These are phyloP conservation scores for Picea mariana DNA, from an alignment of 83 land plant genomes.

Conservation along the genomic window DNA sequence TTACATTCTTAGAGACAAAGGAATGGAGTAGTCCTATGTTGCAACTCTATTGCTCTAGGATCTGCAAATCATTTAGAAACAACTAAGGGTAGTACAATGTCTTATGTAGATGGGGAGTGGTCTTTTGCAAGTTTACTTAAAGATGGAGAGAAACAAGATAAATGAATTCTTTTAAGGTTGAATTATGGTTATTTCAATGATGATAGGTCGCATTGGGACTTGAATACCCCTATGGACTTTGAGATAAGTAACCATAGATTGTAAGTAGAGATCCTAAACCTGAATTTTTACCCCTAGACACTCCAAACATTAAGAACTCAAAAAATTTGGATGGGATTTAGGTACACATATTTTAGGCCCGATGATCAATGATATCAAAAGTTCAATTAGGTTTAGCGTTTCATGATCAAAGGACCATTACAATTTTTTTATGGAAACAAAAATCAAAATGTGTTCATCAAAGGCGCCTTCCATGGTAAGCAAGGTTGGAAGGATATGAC, in stretches of 20 bases:
- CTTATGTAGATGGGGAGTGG: not conserved
- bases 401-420: no score
- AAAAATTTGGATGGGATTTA: not conserved
- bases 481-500: no score
- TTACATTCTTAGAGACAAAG: no score
- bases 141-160: not conserved
- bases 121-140: not conserved
- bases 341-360: not conserved
- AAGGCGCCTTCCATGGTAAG: no score
- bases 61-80: not conserved
- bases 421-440: no score
- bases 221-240: constrained; percentile 34
- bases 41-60: not conserved
- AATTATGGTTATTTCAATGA: constrained; percentile 13
- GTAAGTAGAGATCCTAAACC: constrained; percentile 5
- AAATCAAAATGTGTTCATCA: no score
- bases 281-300: not conserved
- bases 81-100: not conserved
- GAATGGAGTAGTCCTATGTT: no score
- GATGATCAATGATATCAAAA: no score
- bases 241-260: constrained; percentile 5
- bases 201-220: constrained; percentile 37
- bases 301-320: not conserved
- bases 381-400: no score
- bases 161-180: not conserved